Evolutionary conservation across 805 yeast genomes (phyloP), one percentile per base, ranked within the genome.

Genomic region (Candida adriatica): DNA sequence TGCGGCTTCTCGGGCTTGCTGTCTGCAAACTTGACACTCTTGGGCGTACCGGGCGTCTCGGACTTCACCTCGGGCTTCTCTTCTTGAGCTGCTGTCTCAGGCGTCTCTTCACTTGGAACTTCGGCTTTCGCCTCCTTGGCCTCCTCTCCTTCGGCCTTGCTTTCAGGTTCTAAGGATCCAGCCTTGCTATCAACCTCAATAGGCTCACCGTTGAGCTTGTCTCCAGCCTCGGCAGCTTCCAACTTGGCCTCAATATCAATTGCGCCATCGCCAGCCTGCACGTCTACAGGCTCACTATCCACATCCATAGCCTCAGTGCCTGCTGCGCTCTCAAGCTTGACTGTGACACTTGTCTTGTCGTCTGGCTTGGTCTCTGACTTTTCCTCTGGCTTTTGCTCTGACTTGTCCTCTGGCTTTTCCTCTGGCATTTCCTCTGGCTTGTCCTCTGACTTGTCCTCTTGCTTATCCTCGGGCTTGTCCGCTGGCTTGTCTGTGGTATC

Each of bases 21-120:
- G 29, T 38, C 55, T 24, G 34, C 46, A 37, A 45, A 42, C 33
- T 38, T 46, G 31, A 45, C 48, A 24, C 41, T 26, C 26, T 39
- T 43, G 10, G n/a, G n/a, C n/a, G n/a, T n/a, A n/a, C n/a, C n/a
- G n/a, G n/a, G n/a, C n/a, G n/a, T n/a, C n/a, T n/a, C n/a, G 10
- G 22, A 8, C 11, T 19, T 19, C 22, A 19, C 22, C 22, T 19
- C 22, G 10, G 22, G 22, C 11, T 8, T 19, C 10, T 8, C 15
- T 23, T 23, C 7, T 8, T n/a, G 14, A 11, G 8, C 13, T n/a
- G 13, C 13, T 11, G 25, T 8, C 13, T 23, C 25, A 23, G 14
- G 25, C 15, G 14, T 23, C 13, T 23, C 7, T 8, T 23, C 13
- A 11, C 18, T 5, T 16, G 20, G 22, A 26, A 25, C 33, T 18